These are phyloP conservation scores for Bonia amplexicaulis DNA, from an alignment of 176 grass and related monocot species.

Conservation along the genomic window DNA sequence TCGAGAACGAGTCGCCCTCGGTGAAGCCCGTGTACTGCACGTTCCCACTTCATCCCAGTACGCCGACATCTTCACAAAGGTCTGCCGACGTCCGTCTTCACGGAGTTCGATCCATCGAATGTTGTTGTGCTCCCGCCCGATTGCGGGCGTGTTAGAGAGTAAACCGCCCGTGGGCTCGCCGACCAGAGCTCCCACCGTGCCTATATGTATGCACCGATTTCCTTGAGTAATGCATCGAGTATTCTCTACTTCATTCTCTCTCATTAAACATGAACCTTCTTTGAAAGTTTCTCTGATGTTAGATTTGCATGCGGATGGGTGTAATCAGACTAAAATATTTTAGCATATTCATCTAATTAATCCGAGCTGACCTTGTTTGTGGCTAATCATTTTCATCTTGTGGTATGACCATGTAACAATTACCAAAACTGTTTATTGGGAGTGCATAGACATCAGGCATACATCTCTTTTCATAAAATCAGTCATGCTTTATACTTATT, in stretches of 20 bases:
- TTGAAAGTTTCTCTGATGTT: not conserved
- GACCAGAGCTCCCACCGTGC: too few relatives aligned
- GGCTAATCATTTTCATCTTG: not conserved
- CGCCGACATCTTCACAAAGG: not conserved
- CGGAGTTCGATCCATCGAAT: not conserved
- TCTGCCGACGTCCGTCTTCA: not conserved
- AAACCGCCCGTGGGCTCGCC: too few relatives aligned
- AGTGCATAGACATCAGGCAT: not conserved
- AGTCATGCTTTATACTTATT: not conserved
- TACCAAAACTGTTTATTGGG: not conserved
- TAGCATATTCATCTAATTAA: not conserved
- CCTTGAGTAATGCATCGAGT: too few relatives aligned
- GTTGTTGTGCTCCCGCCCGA: not conserved
- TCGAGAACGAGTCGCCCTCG: too few relatives aligned
- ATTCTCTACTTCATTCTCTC: too few relatives aligned
- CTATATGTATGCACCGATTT: too few relatives aligned
- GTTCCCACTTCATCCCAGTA: not conserved
- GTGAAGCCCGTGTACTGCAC: not conserved
- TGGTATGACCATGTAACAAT: not conserved
- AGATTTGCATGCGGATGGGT: not conserved
- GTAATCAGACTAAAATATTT: not conserved
- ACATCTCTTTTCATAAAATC: not conserved
- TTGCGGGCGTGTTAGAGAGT: too few relatives aligned
- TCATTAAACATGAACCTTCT: not conserved
- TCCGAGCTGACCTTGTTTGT: not conserved